Evolutionary conservation across 106 monocot species (phyloP), one percentile per base, ranked within the genome.

Genomic region (Platanthera guangdongensis): DNA sequence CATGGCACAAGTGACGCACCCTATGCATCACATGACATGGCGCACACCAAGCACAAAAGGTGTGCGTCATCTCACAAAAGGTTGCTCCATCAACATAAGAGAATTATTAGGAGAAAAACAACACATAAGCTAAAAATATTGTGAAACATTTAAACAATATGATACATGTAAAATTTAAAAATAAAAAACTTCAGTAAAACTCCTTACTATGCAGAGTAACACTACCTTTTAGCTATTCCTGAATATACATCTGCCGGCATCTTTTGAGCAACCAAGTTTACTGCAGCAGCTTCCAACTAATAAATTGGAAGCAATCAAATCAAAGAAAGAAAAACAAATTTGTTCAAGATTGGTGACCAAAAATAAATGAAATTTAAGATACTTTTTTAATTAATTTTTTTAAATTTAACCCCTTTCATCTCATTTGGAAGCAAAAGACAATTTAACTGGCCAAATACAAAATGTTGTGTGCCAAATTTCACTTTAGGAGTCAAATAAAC

Each of bases 231-330:
- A 80, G 94, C 89, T 83, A 94, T 91, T 76, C 83, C 87, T 62
- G 91, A 87, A 82, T 91, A 94, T 54, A 94, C 89, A 83, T 91
- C 94, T 28, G 89, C 89, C 68, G 94, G 94, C 60, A 84, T 94
- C 21, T 89, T 83, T 77, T 87, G 85, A 68, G 82, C 82, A 54
- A 92, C 94, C 54, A 94, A 89, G 79, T 94, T 94, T 53, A 94
- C 94, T 75, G 94, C 85, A 82, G 87, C 89, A 50, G 94, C 94
- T 79, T 89, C 94, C 52, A 87, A 71, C 94, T 94, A 82, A 76
- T 21, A 60, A 60, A 21, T 19, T 60, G 19, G 9, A 60, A 60
- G 8, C 21, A 19, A 60, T 60, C 59, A 60, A 59, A 60, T 19
- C 1, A 19, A 6, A 18, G 39, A 39, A 39, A 2, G 2, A 1